Conservation (phyloP, 1,284 basidiomycete genomes). For the Tetrapyrgos nigripes region DNA sequence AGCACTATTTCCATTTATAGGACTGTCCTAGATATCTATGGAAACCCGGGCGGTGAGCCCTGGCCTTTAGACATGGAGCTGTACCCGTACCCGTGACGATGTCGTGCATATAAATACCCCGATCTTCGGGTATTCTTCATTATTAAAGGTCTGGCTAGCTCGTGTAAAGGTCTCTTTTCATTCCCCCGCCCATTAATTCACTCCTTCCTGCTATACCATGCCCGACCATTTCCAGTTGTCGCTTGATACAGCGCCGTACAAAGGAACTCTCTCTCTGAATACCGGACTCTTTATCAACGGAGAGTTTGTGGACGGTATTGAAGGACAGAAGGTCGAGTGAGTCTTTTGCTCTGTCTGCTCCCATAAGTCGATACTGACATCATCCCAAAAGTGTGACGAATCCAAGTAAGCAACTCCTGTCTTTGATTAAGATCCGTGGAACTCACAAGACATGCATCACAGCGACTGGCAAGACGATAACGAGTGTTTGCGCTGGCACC, state of each 20-base stretch:
- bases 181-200: too few relatives aligned
- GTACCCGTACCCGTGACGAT: too few relatives aligned
- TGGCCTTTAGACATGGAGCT: too few relatives aligned
- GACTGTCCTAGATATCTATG: too few relatives aligned
- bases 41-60: too few relatives aligned
- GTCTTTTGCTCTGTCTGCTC: conserved; percentile 5
- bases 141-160: too few relatives aligned
- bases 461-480: conserved; percentile 31
- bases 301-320: conserved; percentile 26
- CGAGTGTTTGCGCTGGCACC: conserved; percentile 26
- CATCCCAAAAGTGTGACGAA: conserved; percentile 24
- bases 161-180: too few relatives aligned
- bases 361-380: background rate
- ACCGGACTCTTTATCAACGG: conserved; percentile 36
- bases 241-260: conserved; percentile 29
- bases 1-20: too few relatives aligned
- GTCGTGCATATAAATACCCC: too few relatives aligned
- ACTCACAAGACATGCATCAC: background rate
- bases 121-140: too few relatives aligned
- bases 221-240: background rate
- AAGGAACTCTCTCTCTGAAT: conserved; percentile 28
- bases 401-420: conserved; percentile 16
- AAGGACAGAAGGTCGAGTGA: conserved; percentile 31
- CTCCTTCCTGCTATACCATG: background rate
- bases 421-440: background rate